Evolutionary conservation across 352 stramenopile species (phyloP), one percentile per base, ranked within the genome.

Genomic region (Phytophthora multivora): DNA sequence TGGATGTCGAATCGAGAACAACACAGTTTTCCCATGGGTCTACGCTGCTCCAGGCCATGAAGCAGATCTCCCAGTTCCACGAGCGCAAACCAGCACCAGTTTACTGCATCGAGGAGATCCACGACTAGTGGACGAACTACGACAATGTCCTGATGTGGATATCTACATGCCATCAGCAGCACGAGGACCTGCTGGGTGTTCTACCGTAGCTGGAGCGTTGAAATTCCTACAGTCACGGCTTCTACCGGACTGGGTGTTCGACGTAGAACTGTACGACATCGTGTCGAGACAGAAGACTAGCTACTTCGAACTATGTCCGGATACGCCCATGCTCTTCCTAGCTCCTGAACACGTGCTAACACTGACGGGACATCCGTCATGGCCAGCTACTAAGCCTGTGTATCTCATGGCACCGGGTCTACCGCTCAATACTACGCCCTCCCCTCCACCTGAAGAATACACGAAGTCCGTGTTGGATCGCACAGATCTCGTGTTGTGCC

Each of bases 101-200:
- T 11, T 71, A 12, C 43, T 56, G 4, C 63, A 77, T 16, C 51
- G 53, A 36, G 58, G 63, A 31, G 75, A 88, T n/a, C 66, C 70
- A 16, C 28, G 67, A 43, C 49, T 88, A 19, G 50, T 88, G 31
- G 59, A 79, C 4, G 66, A 74, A 36, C 60, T 91, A 21, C 57
- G 66, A 8, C 51, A 73, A 38, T 90, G 82, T 42, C 65, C 74
- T 0, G 79, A 87, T 48, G 69, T 89, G 18, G 82, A 91, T 23
- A 79, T 91, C 50, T 91, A 80, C 68, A 41, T 89, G 6, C 79
- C 83, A 21, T 41, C 42, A 1, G 40, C 50, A 4, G 39, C 16
- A 25, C 48, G 38, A 66, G 63, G 31, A 42, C 79, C 38, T 46
- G 75, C 28, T 52, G 58, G 49, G 45, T 86, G 59, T 77, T 79